A percentile compares a stretch with the other conserved stretches of the same genome.
phyloP scores from a whole-genome alignment of 2,329 filamentous ascomycete genomes.

The Stachybotrys echinatus region DNA sequence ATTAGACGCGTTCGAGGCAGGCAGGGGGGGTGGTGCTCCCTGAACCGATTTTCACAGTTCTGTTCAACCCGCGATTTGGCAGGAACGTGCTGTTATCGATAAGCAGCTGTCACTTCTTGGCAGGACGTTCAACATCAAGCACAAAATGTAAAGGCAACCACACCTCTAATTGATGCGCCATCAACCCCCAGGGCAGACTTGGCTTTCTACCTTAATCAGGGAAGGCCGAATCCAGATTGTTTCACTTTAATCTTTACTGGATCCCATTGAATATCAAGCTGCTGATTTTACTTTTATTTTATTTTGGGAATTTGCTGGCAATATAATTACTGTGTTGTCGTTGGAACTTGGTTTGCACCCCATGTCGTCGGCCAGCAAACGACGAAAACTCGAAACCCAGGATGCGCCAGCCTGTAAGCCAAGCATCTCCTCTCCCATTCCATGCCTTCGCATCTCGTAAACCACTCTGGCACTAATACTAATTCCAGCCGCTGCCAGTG shows the following conservation, averaged over 20 bases:
- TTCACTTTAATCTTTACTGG: no score
- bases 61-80: no score
- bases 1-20: not conserved
- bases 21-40: no score
- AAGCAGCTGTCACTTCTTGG: not conserved
- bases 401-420: conserved; percentile 22
- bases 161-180: no score
- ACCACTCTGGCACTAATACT: not conserved
- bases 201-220: no score
- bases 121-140: no score
- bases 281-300: no score
- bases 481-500: conserved; percentile 4
- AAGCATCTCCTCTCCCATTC: conserved; percentile 6
- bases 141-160: no score
- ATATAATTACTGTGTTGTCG: not conserved
- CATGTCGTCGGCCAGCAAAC: conserved; percentile 27
- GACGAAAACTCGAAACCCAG: conserved; percentile 25
- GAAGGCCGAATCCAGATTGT: no score
- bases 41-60: not conserved
- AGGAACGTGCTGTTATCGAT: not conserved
- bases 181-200: no score
- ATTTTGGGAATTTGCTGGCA: no score
- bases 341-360: not conserved
- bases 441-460: not conserved
- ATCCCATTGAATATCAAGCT: no score